Evolutionary conservation across 2,329 filamentous ascomycete species (phyloP), one percentile per base, ranked within the genome.

Genomic region (Xylaria sp.): DNA sequence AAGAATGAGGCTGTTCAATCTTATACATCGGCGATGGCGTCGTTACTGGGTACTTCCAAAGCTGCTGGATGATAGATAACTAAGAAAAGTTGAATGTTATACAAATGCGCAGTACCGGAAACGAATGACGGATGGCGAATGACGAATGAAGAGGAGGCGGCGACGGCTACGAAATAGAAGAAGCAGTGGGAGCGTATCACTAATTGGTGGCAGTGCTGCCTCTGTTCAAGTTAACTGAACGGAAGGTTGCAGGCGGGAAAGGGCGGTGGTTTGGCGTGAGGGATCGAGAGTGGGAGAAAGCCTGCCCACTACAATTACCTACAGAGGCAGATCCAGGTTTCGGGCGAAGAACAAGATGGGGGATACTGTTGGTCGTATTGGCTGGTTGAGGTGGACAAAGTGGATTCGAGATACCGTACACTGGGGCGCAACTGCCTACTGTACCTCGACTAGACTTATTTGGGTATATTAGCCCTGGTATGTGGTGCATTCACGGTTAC

Each of bases 101-200:
- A 61, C 52, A 63, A 46, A 59, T 63, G 59, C 50, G 63, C 63
- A 51, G 28, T 54, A 46, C 52, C 52, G 68, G 72, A 77, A 77
- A 77, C 73, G 75, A 76, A 72, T 74, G 73, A 76, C 73, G 15
- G 15, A 46, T 46, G 41, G 41, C 41, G 73, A 75, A 74, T 55
- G 65, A 56, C 63, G 67, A 67, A 54, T 59, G 48, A 57, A 60
- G 57, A 60, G 51, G 65, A 65, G 62, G 44, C 39, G 56, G 44
- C 48, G 10, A 44, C 37, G 55, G 48, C 25, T 62, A 65, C 63
- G 63, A 72, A 71, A n/a, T 48, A 28, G 57, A 63, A 70, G 63
- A 63, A 70, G 63, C 67, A 55, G 70, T 59, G 57, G 65, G 34
- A 51, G 55, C 25, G 57, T 50, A 18, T 65, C 65, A 58, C 55